Evolutionary conservation across 73 alveolate genomes (phyloP).

Genomic region (Tetrahymena elliotti): DNA sequence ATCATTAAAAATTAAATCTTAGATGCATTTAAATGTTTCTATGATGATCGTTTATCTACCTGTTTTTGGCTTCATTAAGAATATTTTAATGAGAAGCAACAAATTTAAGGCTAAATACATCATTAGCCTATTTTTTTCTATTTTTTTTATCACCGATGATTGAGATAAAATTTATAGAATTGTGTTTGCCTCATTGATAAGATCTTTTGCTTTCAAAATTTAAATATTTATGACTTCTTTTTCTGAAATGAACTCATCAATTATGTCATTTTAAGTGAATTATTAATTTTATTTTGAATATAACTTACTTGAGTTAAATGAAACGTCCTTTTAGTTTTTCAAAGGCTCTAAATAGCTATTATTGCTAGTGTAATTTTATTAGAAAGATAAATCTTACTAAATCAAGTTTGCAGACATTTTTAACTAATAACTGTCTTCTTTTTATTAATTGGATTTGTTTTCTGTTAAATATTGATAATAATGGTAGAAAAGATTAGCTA

Average conservation of each 20-base stretch:
- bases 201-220: background rate
- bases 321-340: background rate
- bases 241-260: background rate
- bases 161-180: background rate
- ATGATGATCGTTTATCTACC: background rate
- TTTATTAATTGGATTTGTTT: background rate
- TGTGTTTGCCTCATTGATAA: background rate
- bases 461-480: background rate
- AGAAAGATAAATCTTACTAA: background rate
- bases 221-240: background rate
- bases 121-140: background rate
- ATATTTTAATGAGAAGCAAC: background rate
- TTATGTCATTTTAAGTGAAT: background rate
- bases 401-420: background rate
- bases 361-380: background rate
- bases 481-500: background rate
- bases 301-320: background rate
- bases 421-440: background rate
- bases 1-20: too few species aligned
- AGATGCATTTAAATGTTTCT: background rate
- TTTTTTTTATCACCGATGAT: background rate
- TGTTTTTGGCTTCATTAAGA: background rate
- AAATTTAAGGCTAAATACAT: background rate
- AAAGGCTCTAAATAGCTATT: background rate
- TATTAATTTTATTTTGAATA: background rate